Percentiles rank a stretch among this genome's conserved stretches.
phyloP scores from a whole-genome alignment of 805 yeast genomes.

The Soucietia sequanensis region DNA sequence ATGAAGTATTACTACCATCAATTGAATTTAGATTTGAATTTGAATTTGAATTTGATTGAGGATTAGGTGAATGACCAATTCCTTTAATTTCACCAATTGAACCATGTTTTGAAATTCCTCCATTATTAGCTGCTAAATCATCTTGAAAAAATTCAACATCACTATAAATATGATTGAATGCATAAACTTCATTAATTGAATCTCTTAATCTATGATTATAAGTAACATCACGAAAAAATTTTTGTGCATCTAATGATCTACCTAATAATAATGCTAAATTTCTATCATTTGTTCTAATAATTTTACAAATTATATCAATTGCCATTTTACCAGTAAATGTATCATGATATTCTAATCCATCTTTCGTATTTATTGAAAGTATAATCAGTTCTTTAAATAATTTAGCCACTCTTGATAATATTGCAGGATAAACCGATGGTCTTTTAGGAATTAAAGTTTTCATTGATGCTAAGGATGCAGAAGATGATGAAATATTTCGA shows the following conservation, averaged over 20 bases:
- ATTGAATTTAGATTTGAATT: constrained; percentile 10
- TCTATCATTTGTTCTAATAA: constrained; percentile 86
- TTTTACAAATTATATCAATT: constrained; percentile 82
- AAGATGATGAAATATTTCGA: constrained; percentile 26
- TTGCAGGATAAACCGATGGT: constrained; percentile 86
- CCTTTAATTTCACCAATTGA: constrained; percentile 21
- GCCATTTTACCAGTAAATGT: constrained; percentile 94
- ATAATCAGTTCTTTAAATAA: constrained; percentile 69
- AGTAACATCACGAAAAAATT: constrained; percentile 91
- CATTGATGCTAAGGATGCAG: constrained; percentile 24
- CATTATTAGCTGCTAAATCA: constrained; percentile 14
- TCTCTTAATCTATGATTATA: constrained; percentile 92
- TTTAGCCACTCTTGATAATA: constrained; percentile 80
- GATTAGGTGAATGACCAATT: neutral
- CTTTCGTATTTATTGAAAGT: constrained; percentile 78
- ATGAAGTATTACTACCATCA: constrained; percentile 6
- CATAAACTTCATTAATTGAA: constrained; percentile 83
- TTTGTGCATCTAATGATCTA: constrained; percentile 90
- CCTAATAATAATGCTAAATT: constrained; percentile 87
- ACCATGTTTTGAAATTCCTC: constrained; percentile 31
- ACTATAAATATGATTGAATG: constrained; percentile 60
- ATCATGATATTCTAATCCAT: constrained; percentile 88
- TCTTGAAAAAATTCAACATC: constrained; percentile 43
- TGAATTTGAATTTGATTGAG: neutral
- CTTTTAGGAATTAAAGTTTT: constrained; percentile 49